phyloP scores from a whole-genome alignment of 257 asterid genomes.

The Solanum virginianum region DNA sequence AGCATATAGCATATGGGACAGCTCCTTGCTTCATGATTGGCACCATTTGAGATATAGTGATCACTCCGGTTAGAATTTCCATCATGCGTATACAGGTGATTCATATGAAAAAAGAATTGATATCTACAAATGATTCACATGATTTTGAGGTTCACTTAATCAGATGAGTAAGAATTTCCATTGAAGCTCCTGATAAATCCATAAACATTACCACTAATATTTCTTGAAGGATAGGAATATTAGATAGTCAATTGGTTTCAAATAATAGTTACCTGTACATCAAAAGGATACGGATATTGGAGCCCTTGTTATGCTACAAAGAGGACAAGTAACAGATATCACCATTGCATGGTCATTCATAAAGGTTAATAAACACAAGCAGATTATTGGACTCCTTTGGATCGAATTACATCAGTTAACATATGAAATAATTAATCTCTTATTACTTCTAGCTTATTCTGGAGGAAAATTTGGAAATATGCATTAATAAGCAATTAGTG shows the following conservation, averaged over 20 bases:
- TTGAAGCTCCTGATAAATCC: neutral
- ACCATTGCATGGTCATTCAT: conserved; percentile 1
- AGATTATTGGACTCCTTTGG: neutral
- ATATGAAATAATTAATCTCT: neutral
- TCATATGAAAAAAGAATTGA: neutral
- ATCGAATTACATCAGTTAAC: neutral
- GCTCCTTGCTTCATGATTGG: conserved; percentile 64
- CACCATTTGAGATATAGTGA: neutral
- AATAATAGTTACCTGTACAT: conserved; percentile 47
- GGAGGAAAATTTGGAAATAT: neutral
- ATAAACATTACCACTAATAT: neutral
- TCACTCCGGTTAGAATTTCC: neutral
- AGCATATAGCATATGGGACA: conserved; percentile 88
- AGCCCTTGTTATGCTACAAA: conserved; percentile 61
- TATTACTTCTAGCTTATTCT: neutral
- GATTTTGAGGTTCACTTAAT: neutral
- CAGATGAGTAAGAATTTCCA: neutral
- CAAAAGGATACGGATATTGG: conserved; percentile 70
- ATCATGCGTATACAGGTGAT: neutral
- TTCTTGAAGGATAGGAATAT: neutral
- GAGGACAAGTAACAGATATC: conserved; percentile 5
- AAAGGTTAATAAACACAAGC: neutral
- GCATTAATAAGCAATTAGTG: neutral
- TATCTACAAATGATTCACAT: neutral
- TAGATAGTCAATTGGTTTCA: neutral